Conservation (phyloP, 805 yeast genomes). For the Teunomyces tritomae region DNA sequence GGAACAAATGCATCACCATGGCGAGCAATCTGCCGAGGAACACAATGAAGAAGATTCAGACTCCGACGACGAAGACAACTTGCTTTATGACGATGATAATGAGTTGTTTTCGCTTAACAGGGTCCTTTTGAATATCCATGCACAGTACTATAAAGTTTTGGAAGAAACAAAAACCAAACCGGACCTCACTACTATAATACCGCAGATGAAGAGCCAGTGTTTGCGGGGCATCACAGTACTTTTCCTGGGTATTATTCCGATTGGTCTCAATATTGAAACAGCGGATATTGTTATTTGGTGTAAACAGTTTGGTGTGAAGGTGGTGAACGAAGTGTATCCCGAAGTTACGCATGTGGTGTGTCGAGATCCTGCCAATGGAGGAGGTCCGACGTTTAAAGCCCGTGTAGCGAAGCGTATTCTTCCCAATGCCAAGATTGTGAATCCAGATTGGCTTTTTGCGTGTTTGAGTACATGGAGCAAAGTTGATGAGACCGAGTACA, state of each 20-base stretch:
- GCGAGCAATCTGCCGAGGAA: constrained; percentile 16
- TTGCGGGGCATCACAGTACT: constrained; percentile 68
- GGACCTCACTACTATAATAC: constrained; percentile 69
- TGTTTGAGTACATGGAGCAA: constrained; percentile 78
- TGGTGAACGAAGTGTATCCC: constrained; percentile 66
- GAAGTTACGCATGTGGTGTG: constrained; percentile 89
- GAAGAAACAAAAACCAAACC: constrained; percentile 43
- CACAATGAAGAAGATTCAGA: constrained; percentile 25
- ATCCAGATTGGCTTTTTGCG: constrained; percentile 89
- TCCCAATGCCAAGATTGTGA: constrained; percentile 70
- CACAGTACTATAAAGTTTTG: constrained; percentile 56
- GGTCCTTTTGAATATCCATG: constrained; percentile 64
- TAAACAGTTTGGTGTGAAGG: constrained; percentile 84
- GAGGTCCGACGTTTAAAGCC: constrained; percentile 71
- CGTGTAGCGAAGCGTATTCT: constrained; percentile 67
- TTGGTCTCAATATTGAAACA: constrained; percentile 66
- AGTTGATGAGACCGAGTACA: constrained; percentile 59
- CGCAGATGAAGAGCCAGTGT: constrained; percentile 66
- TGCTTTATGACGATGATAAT: constrained; percentile 75
- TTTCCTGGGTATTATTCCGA: constrained; percentile 86
- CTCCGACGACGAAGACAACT: constrained; percentile 43
- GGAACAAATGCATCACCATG: constrained; percentile 45
- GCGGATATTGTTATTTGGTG: constrained; percentile 95
- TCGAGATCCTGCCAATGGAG: constrained; percentile 53
- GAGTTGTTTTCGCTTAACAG: constrained; percentile 65